These are phyloP conservation scores for Penicillium sp. DNA, from an alignment of 2,329 filamentous ascomycete genomes.

Conservation along the genomic window DNA sequence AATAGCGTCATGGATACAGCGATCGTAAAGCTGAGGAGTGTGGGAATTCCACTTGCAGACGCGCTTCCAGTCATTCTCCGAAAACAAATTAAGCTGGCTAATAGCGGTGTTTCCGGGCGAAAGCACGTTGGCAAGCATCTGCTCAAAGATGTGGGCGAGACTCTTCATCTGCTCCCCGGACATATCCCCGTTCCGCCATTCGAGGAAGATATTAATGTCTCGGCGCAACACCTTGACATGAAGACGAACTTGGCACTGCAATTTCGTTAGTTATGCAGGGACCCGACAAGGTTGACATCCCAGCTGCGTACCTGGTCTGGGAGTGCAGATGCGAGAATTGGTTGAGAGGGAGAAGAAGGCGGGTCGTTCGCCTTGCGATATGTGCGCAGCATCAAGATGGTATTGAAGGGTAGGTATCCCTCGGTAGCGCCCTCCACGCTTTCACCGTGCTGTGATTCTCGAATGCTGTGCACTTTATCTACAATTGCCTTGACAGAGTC, in stretches of 20 bases:
- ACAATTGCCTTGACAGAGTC: conserved; percentile 27
- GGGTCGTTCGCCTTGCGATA: conserved; percentile 19
- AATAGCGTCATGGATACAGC: conserved; percentile 38
- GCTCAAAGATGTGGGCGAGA: conserved; percentile 52
- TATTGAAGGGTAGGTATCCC: conserved; percentile 33
- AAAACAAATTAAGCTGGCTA: conserved; percentile 52
- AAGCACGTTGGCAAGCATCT: conserved; percentile 49
- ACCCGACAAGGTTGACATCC: not conserved
- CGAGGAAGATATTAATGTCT: conserved; percentile 36
- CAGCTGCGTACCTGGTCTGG: conserved; percentile 31
- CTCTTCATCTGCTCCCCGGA: conserved; percentile 40
- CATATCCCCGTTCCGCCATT: conserved; percentile 39
- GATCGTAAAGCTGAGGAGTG: conserved; percentile 37
- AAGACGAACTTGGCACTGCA: conserved; percentile 35
- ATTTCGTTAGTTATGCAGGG: not conserved
- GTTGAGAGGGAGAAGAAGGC: conserved; percentile 19
- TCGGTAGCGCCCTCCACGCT: conserved; percentile 11
- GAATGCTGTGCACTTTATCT: conserved; percentile 23
- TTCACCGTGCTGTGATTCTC: conserved; percentile 8
- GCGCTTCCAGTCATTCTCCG: conserved; percentile 52
- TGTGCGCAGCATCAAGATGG: conserved; percentile 34
- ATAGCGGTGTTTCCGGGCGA: conserved; percentile 42
- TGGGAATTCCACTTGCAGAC: conserved; percentile 52
- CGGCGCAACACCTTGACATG: conserved; percentile 35
- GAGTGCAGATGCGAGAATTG: conserved; percentile 27